Percentiles rank a stretch among this genome's conserved stretches.
These are phyloP conservation scores for Parastagonospora nodorum DNA, from an alignment of 2,329 filamentous ascomycete genomes.

Conservation along the genomic window DNA sequence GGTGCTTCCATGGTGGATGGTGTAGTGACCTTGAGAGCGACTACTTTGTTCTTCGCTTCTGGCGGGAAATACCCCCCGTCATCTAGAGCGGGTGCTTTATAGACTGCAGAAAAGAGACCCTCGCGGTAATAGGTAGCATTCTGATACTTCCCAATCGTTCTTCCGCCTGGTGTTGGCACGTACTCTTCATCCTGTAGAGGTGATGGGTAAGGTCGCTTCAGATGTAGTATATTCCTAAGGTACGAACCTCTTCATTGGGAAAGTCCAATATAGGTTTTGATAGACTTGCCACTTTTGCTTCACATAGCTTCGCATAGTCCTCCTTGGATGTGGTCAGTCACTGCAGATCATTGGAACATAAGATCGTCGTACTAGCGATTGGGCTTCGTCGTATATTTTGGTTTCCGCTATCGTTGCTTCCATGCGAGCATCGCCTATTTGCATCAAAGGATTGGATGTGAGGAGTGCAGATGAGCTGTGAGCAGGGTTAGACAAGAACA, in stretches of 20 bases:
- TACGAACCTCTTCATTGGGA: conserved; percentile 28
- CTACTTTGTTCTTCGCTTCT: conserved; percentile 40
- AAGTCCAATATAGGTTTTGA: conserved; percentile 26
- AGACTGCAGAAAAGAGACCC: conserved; percentile 84
- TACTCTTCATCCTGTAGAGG: conserved; percentile 33
- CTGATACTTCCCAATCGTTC: conserved; percentile 60
- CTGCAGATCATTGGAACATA: background rate
- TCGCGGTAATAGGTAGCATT: conserved; percentile 62
- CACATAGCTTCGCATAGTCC: conserved; percentile 38
- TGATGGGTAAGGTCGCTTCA: background rate
- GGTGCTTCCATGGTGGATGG: conserved; percentile 75
- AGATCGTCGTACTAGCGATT: conserved; percentile 57
- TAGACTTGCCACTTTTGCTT: conserved; percentile 25
- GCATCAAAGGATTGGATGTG: conserved; percentile 50
- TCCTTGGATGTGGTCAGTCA: conserved; percentile 35
- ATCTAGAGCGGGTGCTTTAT: conserved; percentile 62
- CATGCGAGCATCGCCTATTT: conserved; percentile 55
- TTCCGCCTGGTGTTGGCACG: conserved; percentile 43
- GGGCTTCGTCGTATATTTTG: conserved; percentile 63
- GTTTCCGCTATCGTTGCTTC: conserved; percentile 71
- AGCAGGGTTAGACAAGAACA: conserved; percentile 12
- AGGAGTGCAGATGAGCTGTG: conserved; percentile 57
- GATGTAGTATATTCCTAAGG: too few species aligned
- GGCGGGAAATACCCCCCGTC: conserved; percentile 39
- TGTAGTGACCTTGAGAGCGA: conserved; percentile 86